Conservation (phyloP, 2,329 filamentous ascomycete genomes). For the Aspergillus ochraceus region DNA sequence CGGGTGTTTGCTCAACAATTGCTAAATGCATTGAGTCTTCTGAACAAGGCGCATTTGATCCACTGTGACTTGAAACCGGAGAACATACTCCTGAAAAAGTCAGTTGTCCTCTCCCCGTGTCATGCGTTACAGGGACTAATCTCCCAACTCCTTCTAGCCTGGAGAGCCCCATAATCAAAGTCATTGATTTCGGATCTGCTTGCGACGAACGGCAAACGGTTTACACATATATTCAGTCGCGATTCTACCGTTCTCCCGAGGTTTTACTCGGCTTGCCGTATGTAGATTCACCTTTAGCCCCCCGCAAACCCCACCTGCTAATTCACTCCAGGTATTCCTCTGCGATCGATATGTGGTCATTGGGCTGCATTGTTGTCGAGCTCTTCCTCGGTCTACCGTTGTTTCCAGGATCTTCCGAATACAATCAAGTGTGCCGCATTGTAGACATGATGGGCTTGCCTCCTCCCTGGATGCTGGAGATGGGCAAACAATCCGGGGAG, state of each 20-base stretch:
- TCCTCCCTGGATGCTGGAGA: conserved; percentile 98
- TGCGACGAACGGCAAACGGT: conserved; percentile 98
- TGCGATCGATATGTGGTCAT: conserved; percentile 99
- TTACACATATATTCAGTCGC: conserved; percentile 98
- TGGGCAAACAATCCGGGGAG: conserved; percentile 95
- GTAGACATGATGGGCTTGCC: conserved; percentile 97
- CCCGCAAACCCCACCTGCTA: not conserved
- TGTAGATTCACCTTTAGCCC: conserved; percentile 21
- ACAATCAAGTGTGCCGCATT: conserved; percentile 96
- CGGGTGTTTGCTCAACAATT: conserved; percentile 97
- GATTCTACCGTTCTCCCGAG: conserved; percentile 96
- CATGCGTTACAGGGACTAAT: conserved; percentile 10
- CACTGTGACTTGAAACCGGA: conserved; percentile 98
- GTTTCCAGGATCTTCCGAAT: conserved; percentile 96
- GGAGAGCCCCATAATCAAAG: conserved; percentile 98
- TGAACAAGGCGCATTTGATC: conserved; percentile 95
- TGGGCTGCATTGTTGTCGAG: conserved; percentile 97
- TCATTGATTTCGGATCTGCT: conserved; percentile 98
- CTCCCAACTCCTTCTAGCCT: conserved; percentile 52
- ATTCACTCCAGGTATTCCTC: conserved; percentile 70
- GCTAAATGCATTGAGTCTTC: conserved; percentile 82
- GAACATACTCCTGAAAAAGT: conserved; percentile 96
- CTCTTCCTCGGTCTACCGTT: conserved; percentile 91
- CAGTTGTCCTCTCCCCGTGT: conserved; percentile 25
- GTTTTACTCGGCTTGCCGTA: conserved; percentile 86